A percentile compares a stretch with the other conserved stretches of the same genome.
Evolutionary conservation across 106 monocot genomes (phyloP).

Genomic region (Dendrobium chrysotoxum): DNA sequence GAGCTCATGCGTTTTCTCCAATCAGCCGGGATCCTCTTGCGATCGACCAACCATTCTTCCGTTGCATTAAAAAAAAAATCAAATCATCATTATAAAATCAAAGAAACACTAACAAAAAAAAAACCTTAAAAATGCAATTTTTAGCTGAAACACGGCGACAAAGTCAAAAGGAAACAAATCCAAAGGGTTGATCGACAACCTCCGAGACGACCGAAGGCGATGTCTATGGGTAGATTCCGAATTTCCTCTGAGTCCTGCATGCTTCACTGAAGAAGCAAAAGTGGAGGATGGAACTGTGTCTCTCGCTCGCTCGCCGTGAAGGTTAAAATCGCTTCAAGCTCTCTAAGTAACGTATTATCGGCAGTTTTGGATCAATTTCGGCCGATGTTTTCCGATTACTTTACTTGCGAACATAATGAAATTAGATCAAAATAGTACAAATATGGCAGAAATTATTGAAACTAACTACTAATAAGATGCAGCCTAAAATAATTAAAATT

Average conservation of each 20-base stretch:
- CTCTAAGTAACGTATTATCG: no score
- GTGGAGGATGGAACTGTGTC: neutral
- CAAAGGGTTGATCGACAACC: constrained; percentile 27
- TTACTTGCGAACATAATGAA: no score
- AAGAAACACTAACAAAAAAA: neutral
- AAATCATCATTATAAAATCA: neutral
- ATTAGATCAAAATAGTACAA: no score
- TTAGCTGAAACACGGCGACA: neutral
- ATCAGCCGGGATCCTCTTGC: constrained; percentile 79
- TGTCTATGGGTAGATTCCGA: constrained; percentile 87
- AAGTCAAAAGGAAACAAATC: constrained; percentile 4
- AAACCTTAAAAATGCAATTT: neutral
- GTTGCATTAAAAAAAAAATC: neutral
- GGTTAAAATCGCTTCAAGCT: no score
- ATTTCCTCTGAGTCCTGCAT: constrained; percentile 60
- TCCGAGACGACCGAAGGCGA: constrained; percentile 87
- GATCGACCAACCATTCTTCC: constrained; percentile 95
- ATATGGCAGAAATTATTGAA: no score
- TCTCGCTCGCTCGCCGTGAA: neutral
- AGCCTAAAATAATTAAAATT: no score
- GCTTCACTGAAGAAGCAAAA: neutral
- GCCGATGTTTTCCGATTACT: no score
- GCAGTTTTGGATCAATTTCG: no score
- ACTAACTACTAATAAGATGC: no score
- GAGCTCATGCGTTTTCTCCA: constrained; percentile 73